A percentile compares a stretch with the other conserved stretches of the same genome.
These are phyloP conservation scores for Lipomyces lipofer DNA, from an alignment of 805 yeast species.

Conservation along the genomic window DNA sequence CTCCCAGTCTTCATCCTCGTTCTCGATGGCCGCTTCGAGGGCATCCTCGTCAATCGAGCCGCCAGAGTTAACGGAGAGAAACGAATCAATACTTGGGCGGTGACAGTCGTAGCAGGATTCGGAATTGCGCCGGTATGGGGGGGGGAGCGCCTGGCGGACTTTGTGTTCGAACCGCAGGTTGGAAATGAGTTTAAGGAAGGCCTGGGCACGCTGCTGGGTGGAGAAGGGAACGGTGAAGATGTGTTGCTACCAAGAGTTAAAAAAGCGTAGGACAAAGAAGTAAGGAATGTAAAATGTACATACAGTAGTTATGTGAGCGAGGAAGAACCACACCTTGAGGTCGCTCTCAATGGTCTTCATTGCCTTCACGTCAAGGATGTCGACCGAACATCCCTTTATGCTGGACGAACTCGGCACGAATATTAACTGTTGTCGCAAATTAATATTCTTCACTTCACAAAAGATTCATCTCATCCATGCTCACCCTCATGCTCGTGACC, in stretches of 20 bases:
- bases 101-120: constrained; percentile 23
- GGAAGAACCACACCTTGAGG: constrained; percentile 26
- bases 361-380: constrained; percentile 15
- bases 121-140: constrained; percentile 34
- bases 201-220: constrained; percentile 31
- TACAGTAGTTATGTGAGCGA: constrained; percentile 12
- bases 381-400: constrained; percentile 22
- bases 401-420: constrained; percentile 18
- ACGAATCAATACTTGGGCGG: constrained; percentile 9
- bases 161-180: constrained; percentile 39
- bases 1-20: constrained; percentile 31
- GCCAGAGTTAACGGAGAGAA: not conserved
- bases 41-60: not conserved
- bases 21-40: constrained; percentile 27
- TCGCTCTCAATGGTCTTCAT: constrained; percentile 29
- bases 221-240: constrained; percentile 37
- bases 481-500: constrained; percentile 27
- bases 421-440: constrained; percentile 10
- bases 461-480: not conserved
- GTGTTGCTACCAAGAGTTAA: constrained; percentile 1
- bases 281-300: not conserved
- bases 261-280: not conserved
- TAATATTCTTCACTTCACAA: not conserved
- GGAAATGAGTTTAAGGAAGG: constrained; percentile 36
- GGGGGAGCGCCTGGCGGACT: constrained; percentile 38